Percentiles rank a stretch among this genome's conserved stretches.
phyloP scores from a whole-genome alignment of 306 rosid species.

The Leucaena leucocephala region DNA sequence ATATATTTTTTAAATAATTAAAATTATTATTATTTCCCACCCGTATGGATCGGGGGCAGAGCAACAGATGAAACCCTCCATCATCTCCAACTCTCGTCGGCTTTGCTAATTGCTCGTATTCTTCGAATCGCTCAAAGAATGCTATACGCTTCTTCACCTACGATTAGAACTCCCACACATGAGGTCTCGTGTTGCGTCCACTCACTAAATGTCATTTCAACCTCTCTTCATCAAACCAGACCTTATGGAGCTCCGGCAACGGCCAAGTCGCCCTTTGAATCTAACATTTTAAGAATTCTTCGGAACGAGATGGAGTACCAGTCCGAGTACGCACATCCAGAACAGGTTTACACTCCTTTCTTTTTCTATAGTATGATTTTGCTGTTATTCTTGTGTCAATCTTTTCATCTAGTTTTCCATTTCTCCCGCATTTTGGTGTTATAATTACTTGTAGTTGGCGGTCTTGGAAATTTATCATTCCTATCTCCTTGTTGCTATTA shows the following conservation, averaged over 20 bases:
- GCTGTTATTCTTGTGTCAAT: background rate
- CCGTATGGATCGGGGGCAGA: too few species aligned
- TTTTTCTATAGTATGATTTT: background rate
- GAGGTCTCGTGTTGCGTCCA: background rate
- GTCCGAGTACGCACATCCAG: conserved; percentile 62
- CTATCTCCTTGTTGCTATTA: background rate
- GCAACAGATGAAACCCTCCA: background rate
- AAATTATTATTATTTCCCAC: too few species aligned
- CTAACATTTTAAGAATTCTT: conserved; percentile 68
- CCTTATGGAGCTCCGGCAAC: background rate
- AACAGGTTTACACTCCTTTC: conserved; percentile 56
- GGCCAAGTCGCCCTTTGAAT: conserved; percentile 64
- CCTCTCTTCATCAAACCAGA: background rate
- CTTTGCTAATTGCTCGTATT: background rate
- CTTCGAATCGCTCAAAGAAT: background rate
- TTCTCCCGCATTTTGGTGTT: background rate
- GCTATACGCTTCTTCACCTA: background rate
- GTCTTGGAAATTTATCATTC: background rate
- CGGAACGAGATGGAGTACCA: conserved; percentile 64
- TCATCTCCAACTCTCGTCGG: background rate
- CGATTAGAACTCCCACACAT: background rate
- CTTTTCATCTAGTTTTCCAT: background rate
- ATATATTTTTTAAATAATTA: too few species aligned
- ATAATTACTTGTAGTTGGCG: background rate
- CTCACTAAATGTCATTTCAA: background rate